Percentiles rank a stretch among this genome's conserved stretches.
Conservation (phyloP, 129 eudicot genomes). For the Mikania micrantha region DNA sequence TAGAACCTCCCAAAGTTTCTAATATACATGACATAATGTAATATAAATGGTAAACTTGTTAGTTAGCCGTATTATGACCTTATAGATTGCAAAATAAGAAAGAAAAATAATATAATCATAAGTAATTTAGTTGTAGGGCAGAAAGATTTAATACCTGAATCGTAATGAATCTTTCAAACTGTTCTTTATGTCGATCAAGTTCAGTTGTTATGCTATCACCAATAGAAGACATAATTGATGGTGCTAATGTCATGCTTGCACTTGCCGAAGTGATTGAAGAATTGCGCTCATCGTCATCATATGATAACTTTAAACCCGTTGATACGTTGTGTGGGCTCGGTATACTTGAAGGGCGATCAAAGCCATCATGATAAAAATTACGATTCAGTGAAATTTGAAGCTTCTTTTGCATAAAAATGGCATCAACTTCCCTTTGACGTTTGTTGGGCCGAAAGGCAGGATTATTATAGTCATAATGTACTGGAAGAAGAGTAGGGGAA, state of each 20-base stretch:
- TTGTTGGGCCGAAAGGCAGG: slow-evolving; percentile 47
- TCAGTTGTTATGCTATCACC: slow-evolving; percentile 66
- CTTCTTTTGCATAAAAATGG: slow-evolving; percentile 56
- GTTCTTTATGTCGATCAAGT: slow-evolving; percentile 74
- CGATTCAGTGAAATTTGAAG: slow-evolving; percentile 66
- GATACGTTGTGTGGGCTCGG: slow-evolving; percentile 75
- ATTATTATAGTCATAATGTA: slow-evolving; percentile 52
- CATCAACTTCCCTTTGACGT: slow-evolving; percentile 55
- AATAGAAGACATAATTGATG: slow-evolving; percentile 58
- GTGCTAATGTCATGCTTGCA: slow-evolving; percentile 70
- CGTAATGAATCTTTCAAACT: slow-evolving; percentile 59
- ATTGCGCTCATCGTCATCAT: slow-evolving; percentile 88
- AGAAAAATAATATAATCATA: neutral
- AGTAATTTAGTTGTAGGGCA: neutral
- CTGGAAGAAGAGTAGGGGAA: slow-evolving; percentile 20
- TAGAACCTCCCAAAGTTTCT: neutral
- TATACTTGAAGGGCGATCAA: slow-evolving; percentile 47
- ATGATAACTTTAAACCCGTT: slow-evolving; percentile 83
- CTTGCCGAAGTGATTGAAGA: slow-evolving; percentile 90
- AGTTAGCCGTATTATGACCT: neutral
- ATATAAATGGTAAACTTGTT: neutral
- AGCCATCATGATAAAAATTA: slow-evolving; percentile 46
- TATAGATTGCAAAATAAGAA: neutral
- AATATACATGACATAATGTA: neutral
- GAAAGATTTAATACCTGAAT: slow-evolving; percentile 53